phyloP scores from a whole-genome alignment of 345 rosid genomes.

The rapeseed (Brassica napus) region DNA sequence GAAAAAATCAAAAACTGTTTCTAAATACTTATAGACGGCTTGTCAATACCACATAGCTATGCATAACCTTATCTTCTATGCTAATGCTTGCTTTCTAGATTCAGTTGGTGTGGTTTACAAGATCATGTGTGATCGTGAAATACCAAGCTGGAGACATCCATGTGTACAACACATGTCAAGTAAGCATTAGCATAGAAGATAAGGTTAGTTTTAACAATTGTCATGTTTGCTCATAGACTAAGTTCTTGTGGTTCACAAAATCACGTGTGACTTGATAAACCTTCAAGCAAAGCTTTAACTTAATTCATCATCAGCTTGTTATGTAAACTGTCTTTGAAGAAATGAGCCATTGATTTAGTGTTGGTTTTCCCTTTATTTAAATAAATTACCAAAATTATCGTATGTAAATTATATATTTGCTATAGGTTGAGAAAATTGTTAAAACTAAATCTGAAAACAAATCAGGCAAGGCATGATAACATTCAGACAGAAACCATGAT shows the following conservation, averaged over 20 bases:
- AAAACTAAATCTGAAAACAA: not conserved
- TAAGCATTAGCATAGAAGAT: too few relatives aligned
- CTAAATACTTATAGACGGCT: conserved; percentile 45
- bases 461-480: not conserved
- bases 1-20: conserved; percentile 25
- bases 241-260: not conserved
- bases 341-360: too few relatives aligned
- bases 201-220: too few relatives aligned
- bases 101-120: not conserved
- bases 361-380: too few relatives aligned
- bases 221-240: not conserved
- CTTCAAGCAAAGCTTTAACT: conserved; percentile 14
- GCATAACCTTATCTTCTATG: not conserved
- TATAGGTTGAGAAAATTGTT: not conserved
- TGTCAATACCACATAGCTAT: conserved; percentile 18
- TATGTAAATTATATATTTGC: not conserved
- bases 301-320: conserved; percentile 20
- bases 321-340: too few relatives aligned
- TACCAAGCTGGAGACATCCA: not conserved
- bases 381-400: not conserved
- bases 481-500: not conserved
- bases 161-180: too few relatives aligned
- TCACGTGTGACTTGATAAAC: conserved; percentile 17
- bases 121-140: not conserved
- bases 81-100: not conserved